Conservation (phyloP, 2,329 filamentous ascomycete genomes). For the Kalmusia sp. region DNA sequence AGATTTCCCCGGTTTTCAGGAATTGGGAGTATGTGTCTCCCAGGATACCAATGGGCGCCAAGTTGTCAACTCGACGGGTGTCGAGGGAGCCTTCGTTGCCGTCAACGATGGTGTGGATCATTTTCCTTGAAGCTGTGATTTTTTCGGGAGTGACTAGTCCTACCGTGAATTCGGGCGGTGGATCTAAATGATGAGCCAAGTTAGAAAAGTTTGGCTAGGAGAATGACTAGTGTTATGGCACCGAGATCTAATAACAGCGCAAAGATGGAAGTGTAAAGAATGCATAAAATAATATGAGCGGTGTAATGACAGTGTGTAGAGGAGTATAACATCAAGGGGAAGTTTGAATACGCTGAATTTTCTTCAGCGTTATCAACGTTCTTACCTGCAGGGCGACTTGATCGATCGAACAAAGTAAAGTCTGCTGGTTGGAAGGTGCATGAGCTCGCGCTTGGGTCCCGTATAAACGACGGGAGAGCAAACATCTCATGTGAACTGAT, state of each 20-base stretch:
- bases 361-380: too few species aligned
- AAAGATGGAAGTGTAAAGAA: neutral
- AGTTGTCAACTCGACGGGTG: neutral
- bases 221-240: too few species aligned
- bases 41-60: neutral
- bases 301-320: too few species aligned
- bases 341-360: too few species aligned
- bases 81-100: neutral
- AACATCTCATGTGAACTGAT: slow-evolving; percentile 71
- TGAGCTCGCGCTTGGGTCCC: slow-evolving; percentile 7
- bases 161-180: neutral
- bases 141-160: neutral
- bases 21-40: slow-evolving; percentile 7
- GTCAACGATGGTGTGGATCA: neutral
- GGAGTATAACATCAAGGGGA: too few species aligned
- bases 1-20: neutral
- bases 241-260: too few species aligned
- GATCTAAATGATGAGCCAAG: too few species aligned
- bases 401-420: slow-evolving; percentile 42
- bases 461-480: slow-evolving; percentile 64
- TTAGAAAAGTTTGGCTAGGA: too few species aligned
- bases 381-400: slow-evolving; percentile 28
- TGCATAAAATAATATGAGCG: too few species aligned
- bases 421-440: slow-evolving; percentile 15
- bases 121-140: neutral